Base-by-base conservation (phyloP, 148 eudicot species). In the Suaeda aralocaspica region DNA sequence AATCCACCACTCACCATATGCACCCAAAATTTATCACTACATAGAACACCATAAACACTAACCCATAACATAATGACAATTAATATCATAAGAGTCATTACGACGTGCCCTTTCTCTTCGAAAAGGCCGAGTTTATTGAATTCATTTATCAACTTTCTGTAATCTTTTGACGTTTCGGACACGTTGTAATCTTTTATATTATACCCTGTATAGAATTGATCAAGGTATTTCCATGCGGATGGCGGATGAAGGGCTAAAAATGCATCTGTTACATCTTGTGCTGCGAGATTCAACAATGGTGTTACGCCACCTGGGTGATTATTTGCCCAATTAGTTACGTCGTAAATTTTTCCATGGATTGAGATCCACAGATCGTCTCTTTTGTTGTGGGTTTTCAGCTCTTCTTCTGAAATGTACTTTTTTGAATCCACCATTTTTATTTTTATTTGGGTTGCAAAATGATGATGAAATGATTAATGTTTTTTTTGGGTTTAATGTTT, bases 301-400 rank as follows among this genome's bases (percentile, higher is more conserved):
- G 18, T 33, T 6, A 70, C 68, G 28, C 85, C 90, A 68, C 90
- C 85, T 0, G 90, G 90, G 69, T 86, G 90, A 18, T 26, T 9
- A 21, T 82, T 73, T 25, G 60, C 69, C 90, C 87, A 86, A 10
- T 83, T 51, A 2, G 84, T 59, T 16, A 84, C 89, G 64, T 86
- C 84, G 72, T 83, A 86, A 9, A 86, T 73, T 56, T 84, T 86
- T 7, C 90, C 89, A 55, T 86, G 84, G 22, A 86, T 79, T 24
- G 85, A 86, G 69, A 86, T 86, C 87, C 90, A 86, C 4, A 86
- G 79, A 80, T 86, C 85, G 24, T 77, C 81, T 29, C 67, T 72
- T 62, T 81, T 83, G 75, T 79, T 83, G 79, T 83, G 89, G 14
- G 57, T 67, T 64, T 72, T 77, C 41, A 86, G 80, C 36, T 83